Conservation (phyloP, 805 yeast species). For the Candida berthetii region DNA sequence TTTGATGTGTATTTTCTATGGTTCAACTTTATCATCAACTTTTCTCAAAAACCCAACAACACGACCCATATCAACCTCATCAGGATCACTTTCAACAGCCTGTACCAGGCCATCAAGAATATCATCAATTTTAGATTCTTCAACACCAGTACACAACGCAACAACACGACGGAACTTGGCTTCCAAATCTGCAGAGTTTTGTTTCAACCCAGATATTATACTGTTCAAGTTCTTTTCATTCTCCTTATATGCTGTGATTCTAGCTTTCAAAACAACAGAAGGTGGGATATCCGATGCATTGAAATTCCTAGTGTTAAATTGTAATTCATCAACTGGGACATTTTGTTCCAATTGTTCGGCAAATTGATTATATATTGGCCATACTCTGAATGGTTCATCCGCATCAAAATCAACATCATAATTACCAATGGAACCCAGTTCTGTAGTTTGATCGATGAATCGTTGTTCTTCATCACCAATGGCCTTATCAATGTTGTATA, state of each 20-base stretch:
- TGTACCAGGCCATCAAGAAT: slow-evolving; percentile 79
- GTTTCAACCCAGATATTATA: slow-evolving; percentile 46
- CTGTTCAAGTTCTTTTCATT: slow-evolving; percentile 53
- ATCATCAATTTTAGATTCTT: slow-evolving; percentile 70
- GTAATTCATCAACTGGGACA: slow-evolving; percentile 21
- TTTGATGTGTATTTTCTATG: neutral
- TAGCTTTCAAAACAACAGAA: slow-evolving; percentile 52
- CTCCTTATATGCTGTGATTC: slow-evolving; percentile 72
- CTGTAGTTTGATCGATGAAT: slow-evolving; percentile 38
- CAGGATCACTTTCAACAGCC: slow-evolving; percentile 87
- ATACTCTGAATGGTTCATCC: slow-evolving; percentile 84
- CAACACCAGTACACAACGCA: slow-evolving; percentile 85
- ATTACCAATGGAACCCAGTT: slow-evolving; percentile 29
- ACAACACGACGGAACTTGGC: slow-evolving; percentile 83
- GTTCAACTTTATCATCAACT: slow-evolving; percentile 27
- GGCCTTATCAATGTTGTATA: slow-evolving; percentile 54
- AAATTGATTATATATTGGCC: slow-evolving; percentile 52
- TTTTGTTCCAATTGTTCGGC: slow-evolving; percentile 28
- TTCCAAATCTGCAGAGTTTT: slow-evolving; percentile 53
- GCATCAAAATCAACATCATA: slow-evolving; percentile 67
- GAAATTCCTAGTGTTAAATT: slow-evolving; percentile 11
- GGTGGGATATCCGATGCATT: slow-evolving; percentile 25
- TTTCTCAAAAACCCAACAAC: slow-evolving; percentile 49
- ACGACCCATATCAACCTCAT: slow-evolving; percentile 52
- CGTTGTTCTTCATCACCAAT: slow-evolving; percentile 55